These are phyloP conservation scores for Eleusine indica DNA, from an alignment of 176 grass and related monocot genomes.

Conservation along the genomic window DNA sequence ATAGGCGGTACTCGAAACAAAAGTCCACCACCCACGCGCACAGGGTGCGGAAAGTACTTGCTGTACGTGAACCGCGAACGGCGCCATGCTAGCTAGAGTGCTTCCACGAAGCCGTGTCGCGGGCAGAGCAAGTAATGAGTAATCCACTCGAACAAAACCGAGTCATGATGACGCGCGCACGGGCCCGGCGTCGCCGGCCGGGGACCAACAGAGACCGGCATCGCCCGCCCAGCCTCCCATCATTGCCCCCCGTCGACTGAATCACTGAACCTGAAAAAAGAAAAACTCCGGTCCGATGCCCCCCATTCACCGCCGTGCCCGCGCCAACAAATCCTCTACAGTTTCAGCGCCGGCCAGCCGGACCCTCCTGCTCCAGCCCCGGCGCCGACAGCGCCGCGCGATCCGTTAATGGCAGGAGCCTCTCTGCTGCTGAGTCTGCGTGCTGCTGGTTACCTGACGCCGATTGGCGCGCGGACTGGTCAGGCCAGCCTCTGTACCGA, in stretches of 20 bases:
- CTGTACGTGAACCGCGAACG: too few species aligned
- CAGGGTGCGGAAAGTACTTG: too few species aligned
- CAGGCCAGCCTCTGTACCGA: background rate
- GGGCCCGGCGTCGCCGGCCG: too few species aligned
- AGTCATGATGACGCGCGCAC: too few species aligned
- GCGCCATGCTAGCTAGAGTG: background rate
- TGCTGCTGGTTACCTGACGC: too few species aligned
- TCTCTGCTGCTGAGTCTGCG: background rate
- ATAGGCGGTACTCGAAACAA: background rate
- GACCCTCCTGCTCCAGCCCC: background rate
- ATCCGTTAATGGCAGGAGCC: slow-evolving; percentile 35
- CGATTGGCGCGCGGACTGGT: too few species aligned
- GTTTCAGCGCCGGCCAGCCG: background rate
- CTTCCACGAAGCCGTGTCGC: too few species aligned
- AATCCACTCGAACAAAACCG: too few species aligned
- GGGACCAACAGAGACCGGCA: background rate
- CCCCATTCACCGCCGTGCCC: background rate
- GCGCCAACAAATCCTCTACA: background rate
- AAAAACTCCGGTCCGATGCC: background rate
- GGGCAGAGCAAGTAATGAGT: too few species aligned
- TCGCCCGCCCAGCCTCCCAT: too few species aligned
- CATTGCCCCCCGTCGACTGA: background rate
- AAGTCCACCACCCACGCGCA: background rate
- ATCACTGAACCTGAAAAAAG: background rate
- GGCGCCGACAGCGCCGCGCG: slow-evolving; percentile 44